Percentiles rank a stretch among this genome's conserved stretches.
Conservation (phyloP, 225 moss, liverwort and hornwort genomes). For the Sphagnum contortum region DNA sequence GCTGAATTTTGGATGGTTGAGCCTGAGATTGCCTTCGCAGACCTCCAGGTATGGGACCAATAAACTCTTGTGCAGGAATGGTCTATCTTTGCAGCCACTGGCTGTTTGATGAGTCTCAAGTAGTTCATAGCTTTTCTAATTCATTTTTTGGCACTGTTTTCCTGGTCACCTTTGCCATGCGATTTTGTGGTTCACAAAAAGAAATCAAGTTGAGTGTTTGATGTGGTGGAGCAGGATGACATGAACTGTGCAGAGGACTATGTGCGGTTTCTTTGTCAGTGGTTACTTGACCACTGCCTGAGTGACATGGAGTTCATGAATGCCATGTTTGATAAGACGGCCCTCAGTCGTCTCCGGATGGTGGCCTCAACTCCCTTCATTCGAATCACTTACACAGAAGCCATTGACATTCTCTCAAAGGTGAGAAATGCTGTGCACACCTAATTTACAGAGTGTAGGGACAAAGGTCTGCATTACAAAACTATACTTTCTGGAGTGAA, state of each 20-base stretch:
- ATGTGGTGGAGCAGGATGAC: conserved; percentile 47
- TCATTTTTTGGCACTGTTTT: too few species aligned
- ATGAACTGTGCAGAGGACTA: conserved; percentile 98
- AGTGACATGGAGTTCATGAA: conserved; percentile 83
- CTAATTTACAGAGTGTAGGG: too few species aligned
- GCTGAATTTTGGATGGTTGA: conserved; percentile 99
- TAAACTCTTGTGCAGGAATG: too few species aligned
- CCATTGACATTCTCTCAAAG: conserved; percentile 61
- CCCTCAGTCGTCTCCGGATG: conserved; percentile 76
- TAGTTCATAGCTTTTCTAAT: too few species aligned
- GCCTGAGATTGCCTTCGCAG: conserved; percentile 95
- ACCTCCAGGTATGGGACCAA: conserved; percentile 15
- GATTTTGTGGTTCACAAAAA: too few species aligned
- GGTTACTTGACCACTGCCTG: conserved; percentile 84
- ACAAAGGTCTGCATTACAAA: too few species aligned
- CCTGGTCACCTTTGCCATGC: too few species aligned
- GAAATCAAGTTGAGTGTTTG: not conserved
- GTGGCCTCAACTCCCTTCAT: conserved; percentile 74
- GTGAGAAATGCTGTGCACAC: conserved; percentile 10
- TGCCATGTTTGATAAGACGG: conserved; percentile 53
- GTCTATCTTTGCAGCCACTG: too few species aligned
- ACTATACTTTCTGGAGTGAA: too few species aligned
- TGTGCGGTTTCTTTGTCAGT: conserved; percentile 79
- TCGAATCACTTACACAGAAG: conserved; percentile 76
- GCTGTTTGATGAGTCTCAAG: too few species aligned